Evolutionary conservation across 2,329 filamentous ascomycete genomes (phyloP).

Genomic region (Herpotrichia juniperi): DNA sequence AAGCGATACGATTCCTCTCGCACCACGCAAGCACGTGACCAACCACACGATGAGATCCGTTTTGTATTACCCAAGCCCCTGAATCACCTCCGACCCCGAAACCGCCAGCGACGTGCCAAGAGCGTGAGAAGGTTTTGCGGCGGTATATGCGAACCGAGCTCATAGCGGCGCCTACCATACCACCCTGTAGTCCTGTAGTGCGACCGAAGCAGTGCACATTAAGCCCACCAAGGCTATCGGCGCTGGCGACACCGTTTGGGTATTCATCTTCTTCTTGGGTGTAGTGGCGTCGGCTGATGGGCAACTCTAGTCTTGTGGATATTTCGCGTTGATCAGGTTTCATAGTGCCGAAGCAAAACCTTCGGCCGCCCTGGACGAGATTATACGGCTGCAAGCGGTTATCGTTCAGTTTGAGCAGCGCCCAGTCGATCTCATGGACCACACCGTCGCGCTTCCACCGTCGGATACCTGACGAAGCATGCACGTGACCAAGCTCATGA

Average conservation of each 20-base stretch:
- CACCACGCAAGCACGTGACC: constrained; percentile 93
- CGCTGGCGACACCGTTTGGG: constrained; percentile 65
- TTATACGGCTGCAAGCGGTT: constrained; percentile 76
- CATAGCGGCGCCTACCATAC: constrained; percentile 77
- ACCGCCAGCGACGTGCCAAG: constrained; percentile 66
- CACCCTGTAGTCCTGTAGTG: constrained; percentile 81
- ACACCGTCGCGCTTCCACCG: constrained; percentile 73
- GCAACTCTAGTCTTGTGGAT: constrained; percentile 38
- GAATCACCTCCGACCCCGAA: constrained; percentile 81
- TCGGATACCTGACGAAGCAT: constrained; percentile 88
- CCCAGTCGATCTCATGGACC: constrained; percentile 94
- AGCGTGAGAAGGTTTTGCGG: constrained; percentile 78
- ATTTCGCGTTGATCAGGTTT: constrained; percentile 37
- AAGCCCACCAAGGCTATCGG: constrained; percentile 70
- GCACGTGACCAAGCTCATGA: constrained; percentile 80
- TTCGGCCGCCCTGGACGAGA: constrained; percentile 63
- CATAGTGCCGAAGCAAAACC: constrained; percentile 38
- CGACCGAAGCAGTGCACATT: constrained; percentile 88
- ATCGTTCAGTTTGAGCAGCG: constrained; percentile 79
- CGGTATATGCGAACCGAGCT: constrained; percentile 87
- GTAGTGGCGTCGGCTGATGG: constrained; percentile 42
- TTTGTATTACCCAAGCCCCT: constrained; percentile 90
- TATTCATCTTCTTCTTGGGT: constrained; percentile 49
- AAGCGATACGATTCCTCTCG: constrained; percentile 78
- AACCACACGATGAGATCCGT: constrained; percentile 77